phyloP scores from a whole-genome alignment of 2,329 filamentous ascomycete genomes.

The Chaetomium globosum region DNA sequence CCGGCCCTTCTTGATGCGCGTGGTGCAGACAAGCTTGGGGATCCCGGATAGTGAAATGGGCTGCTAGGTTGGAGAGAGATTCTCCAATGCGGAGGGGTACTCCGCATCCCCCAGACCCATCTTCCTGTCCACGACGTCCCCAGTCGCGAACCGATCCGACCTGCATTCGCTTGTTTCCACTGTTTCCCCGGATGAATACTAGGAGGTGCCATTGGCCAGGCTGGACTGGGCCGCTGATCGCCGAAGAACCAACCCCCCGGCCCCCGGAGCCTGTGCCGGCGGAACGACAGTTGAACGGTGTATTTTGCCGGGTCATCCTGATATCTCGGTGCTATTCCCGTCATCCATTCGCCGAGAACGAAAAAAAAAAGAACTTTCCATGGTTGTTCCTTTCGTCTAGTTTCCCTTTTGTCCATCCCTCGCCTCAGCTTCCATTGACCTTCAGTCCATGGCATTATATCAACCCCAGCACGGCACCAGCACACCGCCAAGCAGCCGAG shows the following conservation, averaged over 20 bases:
- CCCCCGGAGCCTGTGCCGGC: slow-evolving; percentile 1
- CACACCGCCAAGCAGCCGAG: slow-evolving; percentile 1
- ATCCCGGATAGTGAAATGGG: not conserved
- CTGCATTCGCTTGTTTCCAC: slow-evolving; percentile 19
- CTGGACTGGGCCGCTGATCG: slow-evolving; percentile 18
- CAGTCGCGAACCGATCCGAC: not conserved
- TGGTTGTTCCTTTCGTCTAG: not conserved
- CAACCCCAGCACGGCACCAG: not conserved
- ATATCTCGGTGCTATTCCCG: not conserved
- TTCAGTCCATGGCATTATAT: not conserved
- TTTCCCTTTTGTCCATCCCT: not conserved
- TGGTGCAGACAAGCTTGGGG: not conserved
- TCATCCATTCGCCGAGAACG: not conserved
- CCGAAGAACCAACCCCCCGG: slow-evolving; percentile 1
- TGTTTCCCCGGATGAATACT: slow-evolving; percentile 33
- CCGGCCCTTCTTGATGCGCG: slow-evolving; percentile 1
- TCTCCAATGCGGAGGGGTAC: not conserved
- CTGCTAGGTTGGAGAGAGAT: slow-evolving; percentile 1
- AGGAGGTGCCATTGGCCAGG: slow-evolving; percentile 22
- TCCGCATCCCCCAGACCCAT: slow-evolving; percentile 17
- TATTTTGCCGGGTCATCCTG: slow-evolving; percentile 15
- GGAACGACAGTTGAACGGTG: not conserved
- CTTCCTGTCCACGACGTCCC: not conserved
- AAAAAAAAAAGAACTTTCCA: not conserved
- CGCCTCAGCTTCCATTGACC: not conserved